Conservation (phyloP, 306 rosid genomes). For the Rosa lucieae region DNA sequence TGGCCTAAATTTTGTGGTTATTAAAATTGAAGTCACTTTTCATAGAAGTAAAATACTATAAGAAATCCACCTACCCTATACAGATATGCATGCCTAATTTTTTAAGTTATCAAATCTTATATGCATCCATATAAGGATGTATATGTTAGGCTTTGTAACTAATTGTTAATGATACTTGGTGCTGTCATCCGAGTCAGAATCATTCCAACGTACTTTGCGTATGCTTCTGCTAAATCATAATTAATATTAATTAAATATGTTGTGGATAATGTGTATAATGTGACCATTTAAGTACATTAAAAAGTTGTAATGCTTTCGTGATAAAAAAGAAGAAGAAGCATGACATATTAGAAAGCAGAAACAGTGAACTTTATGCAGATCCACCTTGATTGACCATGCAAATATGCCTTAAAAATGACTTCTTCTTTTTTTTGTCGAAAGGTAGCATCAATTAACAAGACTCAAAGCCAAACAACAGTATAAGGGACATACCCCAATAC, state of each 20-base stretch:
- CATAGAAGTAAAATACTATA: not conserved
- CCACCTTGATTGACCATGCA: conserved; percentile 1
- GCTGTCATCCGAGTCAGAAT: conserved; percentile 11
- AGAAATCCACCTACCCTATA: not conserved
- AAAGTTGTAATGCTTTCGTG: not conserved
- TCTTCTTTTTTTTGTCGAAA: no score
- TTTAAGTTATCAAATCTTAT: not conserved
- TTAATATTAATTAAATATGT: not conserved
- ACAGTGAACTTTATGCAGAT: not conserved
- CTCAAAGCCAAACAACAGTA: no score
- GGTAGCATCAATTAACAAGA: no score
- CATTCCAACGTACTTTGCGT: not conserved
- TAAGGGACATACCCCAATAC: no score
- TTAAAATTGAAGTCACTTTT: not conserved
- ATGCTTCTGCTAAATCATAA: not conserved
- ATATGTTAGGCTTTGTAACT: not conserved
- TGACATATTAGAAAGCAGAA: not conserved
- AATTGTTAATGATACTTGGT: not conserved
- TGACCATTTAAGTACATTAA: not conserved
- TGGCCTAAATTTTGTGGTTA: not conserved
- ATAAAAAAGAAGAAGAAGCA: not conserved
- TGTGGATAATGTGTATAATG: not conserved
- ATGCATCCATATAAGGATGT: not conserved
- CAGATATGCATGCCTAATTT: not conserved
- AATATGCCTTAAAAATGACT: not conserved